A percentile compares a stretch with the other conserved stretches of the same genome.
These are phyloP conservation scores for Agaricus subrufescens DNA, from an alignment of 768 basidiomycete genomes.

Conservation along the genomic window DNA sequence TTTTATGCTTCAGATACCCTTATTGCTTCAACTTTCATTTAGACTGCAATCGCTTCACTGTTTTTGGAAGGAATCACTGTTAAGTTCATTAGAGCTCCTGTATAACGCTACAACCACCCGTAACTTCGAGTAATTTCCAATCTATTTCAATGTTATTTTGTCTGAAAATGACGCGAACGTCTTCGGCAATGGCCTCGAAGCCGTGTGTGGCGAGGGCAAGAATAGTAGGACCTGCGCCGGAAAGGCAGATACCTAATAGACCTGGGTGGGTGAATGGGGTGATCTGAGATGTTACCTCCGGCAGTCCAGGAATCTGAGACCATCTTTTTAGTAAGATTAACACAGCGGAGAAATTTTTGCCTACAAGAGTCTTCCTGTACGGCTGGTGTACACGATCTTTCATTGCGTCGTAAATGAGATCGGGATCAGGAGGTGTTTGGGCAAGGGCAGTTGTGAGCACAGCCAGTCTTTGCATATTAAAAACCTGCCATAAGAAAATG, in stretches of 20 bases:
- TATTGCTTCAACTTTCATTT: background rate
- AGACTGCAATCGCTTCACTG: background rate
- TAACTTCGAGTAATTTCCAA: slow-evolving; percentile 81
- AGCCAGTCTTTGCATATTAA: slow-evolving; percentile 94
- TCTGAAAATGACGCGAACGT: slow-evolving; percentile 71
- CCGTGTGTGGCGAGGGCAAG: slow-evolving; percentile 86
- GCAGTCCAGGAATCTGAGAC: slow-evolving; percentile 90
- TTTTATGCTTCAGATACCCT: slow-evolving; percentile 2
- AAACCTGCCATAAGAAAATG: slow-evolving; percentile 55
- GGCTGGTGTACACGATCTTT: slow-evolving; percentile 98
- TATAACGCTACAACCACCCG: slow-evolving; percentile 35
- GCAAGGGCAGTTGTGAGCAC: slow-evolving; percentile 93
- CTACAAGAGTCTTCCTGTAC: slow-evolving; percentile 81
- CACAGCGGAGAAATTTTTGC: slow-evolving; percentile 20
- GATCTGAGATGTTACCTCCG: slow-evolving; percentile 84
- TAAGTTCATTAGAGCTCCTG: slow-evolving; percentile 11
- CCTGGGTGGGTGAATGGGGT: slow-evolving; percentile 90
- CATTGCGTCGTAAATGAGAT: slow-evolving; percentile 99
- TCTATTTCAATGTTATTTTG: slow-evolving; percentile 75
- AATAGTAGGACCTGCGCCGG: slow-evolving; percentile 96
- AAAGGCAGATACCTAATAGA: slow-evolving; percentile 95
- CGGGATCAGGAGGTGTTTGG: slow-evolving; percentile 87
- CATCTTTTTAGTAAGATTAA: background rate
- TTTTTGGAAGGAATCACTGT: background rate
- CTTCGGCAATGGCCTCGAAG: slow-evolving; percentile 82